Percentiles rank a stretch among this genome's conserved stretches.
Conservation (phyloP, 257 asterid genomes). For the Plantago major region DNA sequence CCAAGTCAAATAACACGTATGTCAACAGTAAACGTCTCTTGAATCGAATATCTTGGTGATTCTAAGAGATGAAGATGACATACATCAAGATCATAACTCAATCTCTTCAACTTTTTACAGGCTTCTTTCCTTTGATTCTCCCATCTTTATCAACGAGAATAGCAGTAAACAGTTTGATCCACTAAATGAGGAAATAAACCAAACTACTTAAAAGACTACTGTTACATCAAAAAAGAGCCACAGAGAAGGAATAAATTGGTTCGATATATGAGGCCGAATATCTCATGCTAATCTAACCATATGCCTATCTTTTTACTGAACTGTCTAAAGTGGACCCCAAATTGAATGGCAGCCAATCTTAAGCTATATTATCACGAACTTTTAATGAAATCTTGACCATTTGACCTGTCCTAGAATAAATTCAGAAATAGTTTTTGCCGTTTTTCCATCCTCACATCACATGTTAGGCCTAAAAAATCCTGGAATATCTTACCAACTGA, state of each 20-base stretch:
- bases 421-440: no score
- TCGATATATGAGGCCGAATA: no score
- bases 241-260: slow-evolving; percentile 13
- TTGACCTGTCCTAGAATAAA: background rate
- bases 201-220: slow-evolving; percentile 12
- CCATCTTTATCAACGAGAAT: slow-evolving; percentile 14
- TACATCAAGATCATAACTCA: slow-evolving; percentile 12
- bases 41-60: slow-evolving; percentile 18
- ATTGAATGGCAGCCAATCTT: slow-evolving; percentile 15
- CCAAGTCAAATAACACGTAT: slow-evolving; percentile 21
- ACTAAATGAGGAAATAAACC: slow-evolving; percentile 18
- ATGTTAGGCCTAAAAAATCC: no score
- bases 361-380: background rate
- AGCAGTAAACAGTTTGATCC: slow-evolving; percentile 31
- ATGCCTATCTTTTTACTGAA: slow-evolving; percentile 11
- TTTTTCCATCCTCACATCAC: no score
- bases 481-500: no score
- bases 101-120: slow-evolving; percentile 12
- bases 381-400: slow-evolving; percentile 8
- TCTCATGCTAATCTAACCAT: slow-evolving; percentile 10
- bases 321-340: slow-evolving; percentile 19
- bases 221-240: slow-evolving; percentile 18
- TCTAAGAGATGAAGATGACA: slow-evolving; percentile 17
- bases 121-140: slow-evolving; percentile 8
- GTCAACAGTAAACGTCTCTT: slow-evolving; percentile 5